Evolutionary conservation across 371 early-diverging fungal species (phyloP).

Genomic region (Mucor mucedo): DNA sequence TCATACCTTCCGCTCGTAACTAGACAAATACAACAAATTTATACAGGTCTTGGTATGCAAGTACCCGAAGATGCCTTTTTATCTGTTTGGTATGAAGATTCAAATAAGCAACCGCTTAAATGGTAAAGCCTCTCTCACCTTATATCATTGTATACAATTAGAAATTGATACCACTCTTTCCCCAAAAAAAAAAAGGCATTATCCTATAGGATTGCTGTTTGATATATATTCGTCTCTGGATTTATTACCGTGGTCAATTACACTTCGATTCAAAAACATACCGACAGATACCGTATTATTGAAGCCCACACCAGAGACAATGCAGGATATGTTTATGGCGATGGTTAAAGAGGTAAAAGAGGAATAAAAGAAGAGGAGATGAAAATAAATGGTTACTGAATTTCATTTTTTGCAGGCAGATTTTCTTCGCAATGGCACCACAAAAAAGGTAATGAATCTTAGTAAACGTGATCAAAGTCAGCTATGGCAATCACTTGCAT

Average conservation of each 20-base stretch:
- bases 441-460: conserved; percentile 77
- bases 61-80: conserved; percentile 49
- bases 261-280: conserved; percentile 63
- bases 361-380: no score
- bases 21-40: conserved; percentile 50
- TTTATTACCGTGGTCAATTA: conserved; percentile 68
- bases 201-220: conserved; percentile 76
- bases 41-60: conserved; percentile 44
- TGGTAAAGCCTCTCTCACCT: conserved; percentile 51
- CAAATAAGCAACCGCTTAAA: conserved; percentile 65
- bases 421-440: conserved; percentile 70
- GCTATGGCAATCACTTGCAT: conserved; percentile 68
- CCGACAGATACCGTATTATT: conserved; percentile 64
- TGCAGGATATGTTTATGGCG: conserved; percentile 79
- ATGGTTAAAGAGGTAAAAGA: conserved; percentile 73
- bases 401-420: conserved; percentile 58
- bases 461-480: conserved; percentile 74
- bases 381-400: background rate
- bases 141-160: background rate
- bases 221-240: conserved; percentile 53
- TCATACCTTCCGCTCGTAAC: conserved; percentile 70
- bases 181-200: conserved; percentile 59
- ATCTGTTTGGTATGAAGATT: conserved; percentile 64
- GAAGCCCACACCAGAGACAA: conserved; percentile 55
- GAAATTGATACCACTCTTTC: no score